Percentiles rank a stretch among this genome's conserved stretches.
Evolutionary conservation across 2,329 filamentous ascomycete genomes (phyloP).

Genomic region (Aotearoamyces nothofagi): DNA sequence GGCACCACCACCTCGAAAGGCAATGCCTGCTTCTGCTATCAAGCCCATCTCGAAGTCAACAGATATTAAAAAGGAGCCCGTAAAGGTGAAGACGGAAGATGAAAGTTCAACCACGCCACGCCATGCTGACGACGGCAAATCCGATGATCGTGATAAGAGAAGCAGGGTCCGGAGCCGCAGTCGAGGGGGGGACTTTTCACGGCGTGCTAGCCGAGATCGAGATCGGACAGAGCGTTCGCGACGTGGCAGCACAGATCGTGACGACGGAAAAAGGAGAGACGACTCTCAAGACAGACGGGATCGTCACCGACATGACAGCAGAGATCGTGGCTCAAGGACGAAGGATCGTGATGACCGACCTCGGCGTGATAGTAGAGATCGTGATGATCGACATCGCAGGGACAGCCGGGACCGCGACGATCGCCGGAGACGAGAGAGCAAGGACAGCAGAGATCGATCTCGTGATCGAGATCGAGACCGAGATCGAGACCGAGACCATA

Average conservation of each 20-base stretch:
- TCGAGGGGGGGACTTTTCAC: too few species aligned
- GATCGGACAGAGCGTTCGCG: conserved; percentile 6
- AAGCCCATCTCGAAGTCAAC: conserved; percentile 15
- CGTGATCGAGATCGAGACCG: conserved; percentile 3
- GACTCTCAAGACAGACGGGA: neutral
- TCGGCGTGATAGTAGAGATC: conserved; percentile 7
- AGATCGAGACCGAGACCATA: neutral
- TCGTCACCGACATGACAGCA: conserved; percentile 11
- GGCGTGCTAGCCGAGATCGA: too few species aligned
- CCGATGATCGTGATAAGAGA: conserved; percentile 7
- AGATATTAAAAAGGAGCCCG: conserved; percentile 13
- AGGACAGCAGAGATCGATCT: conserved; percentile 2
- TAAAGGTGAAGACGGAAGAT: neutral
- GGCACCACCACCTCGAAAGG: conserved; percentile 19
- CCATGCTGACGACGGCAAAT: conserved; percentile 4
- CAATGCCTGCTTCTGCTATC: conserved; percentile 18
- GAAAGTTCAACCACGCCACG: conserved; percentile 7
- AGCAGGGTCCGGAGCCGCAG: conserved; percentile 1
- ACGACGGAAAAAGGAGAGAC: too few species aligned
- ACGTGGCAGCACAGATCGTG: conserved; percentile 10
- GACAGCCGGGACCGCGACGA: conserved; percentile 12
- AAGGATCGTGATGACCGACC: conserved; percentile 3
- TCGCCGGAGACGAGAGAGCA: conserved; percentile 6
- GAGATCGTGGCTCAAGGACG: conserved; percentile 6
- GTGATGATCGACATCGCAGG: conserved; percentile 11